Evolutionary conservation across 2,329 filamentous ascomycete genomes (phyloP).

Genomic region (Zasmidium angulare): DNA sequence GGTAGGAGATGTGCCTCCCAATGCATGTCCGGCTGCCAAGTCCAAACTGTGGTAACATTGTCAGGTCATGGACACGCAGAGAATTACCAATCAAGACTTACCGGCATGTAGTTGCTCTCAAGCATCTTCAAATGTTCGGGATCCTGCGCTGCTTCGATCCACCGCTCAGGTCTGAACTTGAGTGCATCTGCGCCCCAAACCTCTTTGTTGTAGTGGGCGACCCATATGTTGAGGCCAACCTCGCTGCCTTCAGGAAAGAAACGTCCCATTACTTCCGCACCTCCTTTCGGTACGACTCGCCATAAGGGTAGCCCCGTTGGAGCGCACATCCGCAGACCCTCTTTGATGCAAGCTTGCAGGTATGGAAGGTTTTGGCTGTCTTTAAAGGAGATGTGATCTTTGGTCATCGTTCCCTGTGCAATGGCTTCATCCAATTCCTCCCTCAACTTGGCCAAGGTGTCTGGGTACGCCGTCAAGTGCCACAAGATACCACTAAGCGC

Average conservation of each 20-base stretch:
- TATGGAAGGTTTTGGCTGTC: slow-evolving; percentile 40
- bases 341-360: slow-evolving; percentile 38
- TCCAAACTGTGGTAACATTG: slow-evolving; percentile 29
- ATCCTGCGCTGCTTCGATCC: slow-evolving; percentile 18
- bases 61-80: background rate
- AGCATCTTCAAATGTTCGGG: slow-evolving; percentile 35
- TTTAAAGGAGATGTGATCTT: slow-evolving; percentile 30
- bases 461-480: slow-evolving; percentile 32
- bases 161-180: slow-evolving; percentile 23
- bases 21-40: slow-evolving; percentile 38
- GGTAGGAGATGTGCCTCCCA: slow-evolving; percentile 31
- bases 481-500: slow-evolving; percentile 36
- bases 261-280: slow-evolving; percentile 26
- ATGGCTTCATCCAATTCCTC: slow-evolving; percentile 16
- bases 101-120: slow-evolving; percentile 23
- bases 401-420: slow-evolving; percentile 13
- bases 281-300: slow-evolving; percentile 19
- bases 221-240: slow-evolving; percentile 25
- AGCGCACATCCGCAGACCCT: slow-evolving; percentile 27
- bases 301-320: slow-evolving; percentile 19
- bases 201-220: slow-evolving; percentile 21
- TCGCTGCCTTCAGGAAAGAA: slow-evolving; percentile 49
- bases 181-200: slow-evolving; percentile 24
- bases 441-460: slow-evolving; percentile 26
- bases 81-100: background rate